Base-by-base conservation (phyloP, 768 basidiomycete genomes). In the Leccinum uliginosum region DNA sequence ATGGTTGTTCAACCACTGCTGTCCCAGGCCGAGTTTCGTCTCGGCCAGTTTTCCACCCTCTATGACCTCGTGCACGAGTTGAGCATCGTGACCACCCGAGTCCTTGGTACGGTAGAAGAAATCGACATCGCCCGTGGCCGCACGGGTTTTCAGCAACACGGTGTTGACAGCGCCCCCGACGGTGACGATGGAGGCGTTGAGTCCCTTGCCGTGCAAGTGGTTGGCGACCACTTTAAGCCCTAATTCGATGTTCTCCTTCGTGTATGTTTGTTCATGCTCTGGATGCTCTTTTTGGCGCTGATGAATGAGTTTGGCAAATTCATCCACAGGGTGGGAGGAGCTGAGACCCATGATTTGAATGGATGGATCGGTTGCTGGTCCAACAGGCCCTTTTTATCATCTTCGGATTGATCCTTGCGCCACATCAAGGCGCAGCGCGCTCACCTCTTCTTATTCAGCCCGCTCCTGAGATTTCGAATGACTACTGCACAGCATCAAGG, bases 1-100 rank as follows among this genome's bases (percentile, higher is more conserved):
- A 44, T 58, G 55, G 26, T 59, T 53, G 14, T 59, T 59, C 56
- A 59, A 49, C 58, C 56, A 59, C 24, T 59, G 58, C 12, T 10
- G 2, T 2, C 47, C 51, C 30, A 59, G 8, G 21, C 44, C 44
- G 9, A 52, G 50, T 2, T 30, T 8, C 15, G 19, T 48, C 34
- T 51, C 58, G 46, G 26, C 48, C 21, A 30, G 14, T 5, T 51
- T 51, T n/a, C 44, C 58, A 26, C 19, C 58, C 19, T 26, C 27
- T 10, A 30, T 2, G n/a, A 59, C 34, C 19, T 57, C 46, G 3
- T 51, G 50, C 21, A 44, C 15, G 32, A 58, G 3, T 15, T 52
- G 30, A 7, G 8, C 19, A 4, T 23, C 46, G 12, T 17, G 2
- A 17, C 19, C 2, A 0, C n/a, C 17, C 10, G 55, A 11, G 35